phyloP scores from a whole-genome alignment of 78 protist genomes.

The Cavenderia fasciculata region DNA sequence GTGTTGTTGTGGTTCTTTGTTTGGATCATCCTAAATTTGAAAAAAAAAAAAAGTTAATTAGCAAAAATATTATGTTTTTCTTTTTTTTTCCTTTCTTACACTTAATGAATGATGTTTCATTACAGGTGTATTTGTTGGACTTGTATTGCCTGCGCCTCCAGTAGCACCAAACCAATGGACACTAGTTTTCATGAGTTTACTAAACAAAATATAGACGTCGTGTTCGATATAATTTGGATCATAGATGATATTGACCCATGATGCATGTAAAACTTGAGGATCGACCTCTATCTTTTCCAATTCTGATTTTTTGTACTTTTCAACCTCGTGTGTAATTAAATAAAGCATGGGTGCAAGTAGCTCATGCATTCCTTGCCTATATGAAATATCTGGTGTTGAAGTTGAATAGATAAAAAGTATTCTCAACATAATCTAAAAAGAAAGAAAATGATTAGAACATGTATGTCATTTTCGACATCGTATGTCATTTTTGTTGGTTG shows the following conservation, averaged over 20 bases:
- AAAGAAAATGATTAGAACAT: too few species aligned
- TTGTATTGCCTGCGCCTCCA: not conserved
- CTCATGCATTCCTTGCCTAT: conserved; percentile 91
- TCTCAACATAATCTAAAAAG: conserved; percentile 10
- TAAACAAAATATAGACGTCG: conserved; percentile 33
- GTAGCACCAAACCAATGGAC: conserved; percentile 40
- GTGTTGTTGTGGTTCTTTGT: not conserved
- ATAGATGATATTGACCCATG: conserved; percentile 31
- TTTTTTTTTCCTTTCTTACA: not conserved
- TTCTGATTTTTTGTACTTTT: conserved; percentile 1
- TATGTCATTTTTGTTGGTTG: too few species aligned
- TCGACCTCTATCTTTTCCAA: too few species aligned
- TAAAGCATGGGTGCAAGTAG: conserved; percentile 84
- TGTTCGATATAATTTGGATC: conserved; percentile 55
- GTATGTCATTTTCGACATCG: too few species aligned
- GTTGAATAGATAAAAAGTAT: conserved; percentile 78
- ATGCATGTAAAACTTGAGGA: not conserved
- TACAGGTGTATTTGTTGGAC: not conserved
- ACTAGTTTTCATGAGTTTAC: conserved; percentile 34
- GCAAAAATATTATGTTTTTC: too few species aligned
- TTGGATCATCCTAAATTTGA: too few species aligned
- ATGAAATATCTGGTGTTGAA: conserved; percentile 49
- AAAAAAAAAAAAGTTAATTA: too few species aligned
- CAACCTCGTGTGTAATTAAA: conserved; percentile 36
- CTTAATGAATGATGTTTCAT: not conserved